Evolutionary conservation across 805 yeast genomes (phyloP), one percentile per base, ranked within the genome.

Genomic region (Candida piceae): DNA sequence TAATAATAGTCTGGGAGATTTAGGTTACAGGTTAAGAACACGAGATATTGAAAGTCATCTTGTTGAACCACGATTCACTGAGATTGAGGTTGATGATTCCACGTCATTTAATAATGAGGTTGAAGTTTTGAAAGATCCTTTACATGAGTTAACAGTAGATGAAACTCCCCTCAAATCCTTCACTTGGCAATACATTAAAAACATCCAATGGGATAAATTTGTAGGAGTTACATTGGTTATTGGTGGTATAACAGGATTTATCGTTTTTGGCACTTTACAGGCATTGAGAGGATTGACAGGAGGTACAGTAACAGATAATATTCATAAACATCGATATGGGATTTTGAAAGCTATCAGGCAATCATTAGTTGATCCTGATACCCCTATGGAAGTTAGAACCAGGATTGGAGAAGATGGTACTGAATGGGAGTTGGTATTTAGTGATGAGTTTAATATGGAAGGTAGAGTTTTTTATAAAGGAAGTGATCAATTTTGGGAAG

Each of bases 401-500:
- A 74, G 67, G 50, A 62, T 48, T 5, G 69, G 78, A 9, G 57
- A 53, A 37, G 70, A 67, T 42, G 90, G 89, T 26, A 68, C 73
- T 4, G 48, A 46, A 10, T 82, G 90, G 89, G 58, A 65, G 8
- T 67, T 85, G 49, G 90, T 80, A 2, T 85, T 85, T 50, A 77
- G 86, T 15, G 95, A 85, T 60, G 95, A 85, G 60, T 86, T 85
- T 63, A 80, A 82, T 47, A 77, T 74, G 18, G 87, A 79, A 40
- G 94, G 93, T 5, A 69, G 95, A 50, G 78, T 89, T 2, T 85
- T 85, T 52, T 84, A 82, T 58, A 76, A 72, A 4, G 86, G 84
- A 18, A 93, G 84, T 51, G 94, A 85, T 55, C 94, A 83, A 57
- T 84, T 80, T 53, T 86, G 86, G 78, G 70, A 79, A 23, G 93